These are phyloP conservation scores for Ballota nigra DNA, from an alignment of 257 asterid species.

Conservation along the genomic window DNA sequence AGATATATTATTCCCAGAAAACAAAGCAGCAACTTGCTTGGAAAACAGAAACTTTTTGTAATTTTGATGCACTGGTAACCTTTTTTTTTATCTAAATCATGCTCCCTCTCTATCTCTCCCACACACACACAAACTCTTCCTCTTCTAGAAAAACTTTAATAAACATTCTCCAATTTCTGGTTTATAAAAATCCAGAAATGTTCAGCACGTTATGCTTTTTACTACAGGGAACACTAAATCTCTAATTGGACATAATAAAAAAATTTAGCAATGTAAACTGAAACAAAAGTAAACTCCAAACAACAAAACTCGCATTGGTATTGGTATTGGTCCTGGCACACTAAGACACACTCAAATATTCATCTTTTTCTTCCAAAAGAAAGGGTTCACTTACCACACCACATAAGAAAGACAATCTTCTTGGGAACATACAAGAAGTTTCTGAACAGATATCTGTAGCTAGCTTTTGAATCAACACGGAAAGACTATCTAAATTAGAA, in stretches of 20 bases:
- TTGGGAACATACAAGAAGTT: background rate
- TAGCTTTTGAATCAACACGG: background rate
- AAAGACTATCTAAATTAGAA: background rate
- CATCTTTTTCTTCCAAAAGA: background rate
- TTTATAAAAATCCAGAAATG: background rate
- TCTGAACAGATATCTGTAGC: background rate
- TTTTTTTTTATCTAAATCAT: too few relatives aligned
- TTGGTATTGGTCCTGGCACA: background rate
- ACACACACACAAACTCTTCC: too few relatives aligned
- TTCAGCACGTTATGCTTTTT: background rate
- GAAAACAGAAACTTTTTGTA: slow-evolving; percentile 3
- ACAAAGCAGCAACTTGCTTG: background rate
- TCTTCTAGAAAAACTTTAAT: too few relatives aligned
- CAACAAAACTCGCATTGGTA: background rate
- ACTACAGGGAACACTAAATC: too few relatives aligned
- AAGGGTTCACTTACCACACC: background rate
- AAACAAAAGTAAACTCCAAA: background rate
- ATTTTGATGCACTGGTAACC: background rate
- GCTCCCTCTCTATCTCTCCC: too few relatives aligned
- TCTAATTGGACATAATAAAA: too few relatives aligned
- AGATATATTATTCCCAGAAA: background rate
- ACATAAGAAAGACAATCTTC: background rate
- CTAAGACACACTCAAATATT: background rate
- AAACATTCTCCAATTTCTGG: too few relatives aligned
- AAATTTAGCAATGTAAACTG: background rate